Evolutionary conservation across 2,329 filamentous ascomycete species (phyloP).

Genomic region (Fusarium robinianum): DNA sequence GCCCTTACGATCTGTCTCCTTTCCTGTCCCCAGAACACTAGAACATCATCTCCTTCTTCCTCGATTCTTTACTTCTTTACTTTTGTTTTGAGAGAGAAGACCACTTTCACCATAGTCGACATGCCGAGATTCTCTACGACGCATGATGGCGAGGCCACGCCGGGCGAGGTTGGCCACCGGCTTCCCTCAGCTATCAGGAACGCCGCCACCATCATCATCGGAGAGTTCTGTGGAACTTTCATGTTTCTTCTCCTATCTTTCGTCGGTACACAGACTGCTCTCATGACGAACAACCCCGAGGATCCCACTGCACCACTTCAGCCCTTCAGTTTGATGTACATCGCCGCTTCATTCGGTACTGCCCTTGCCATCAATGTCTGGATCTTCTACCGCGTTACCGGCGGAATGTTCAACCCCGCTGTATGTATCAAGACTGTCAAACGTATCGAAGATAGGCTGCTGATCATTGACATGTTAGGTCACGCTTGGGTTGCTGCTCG

Average conservation of each 20-base stretch:
- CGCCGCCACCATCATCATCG: slow-evolving; percentile 48
- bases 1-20: too few relatives aligned
- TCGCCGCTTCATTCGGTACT: slow-evolving; percentile 55
- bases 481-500: slow-evolving; percentile 64
- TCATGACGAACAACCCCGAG: slow-evolving; percentile 38
- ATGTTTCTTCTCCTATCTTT: slow-evolving; percentile 55
- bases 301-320: slow-evolving; percentile 37
- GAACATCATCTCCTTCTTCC: slow-evolving; percentile 2
- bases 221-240: slow-evolving; percentile 59
- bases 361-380: slow-evolving; percentile 59
- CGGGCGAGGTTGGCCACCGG: slow-evolving; percentile 6
- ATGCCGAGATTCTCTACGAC: slow-evolving; percentile 21
- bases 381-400: slow-evolving; percentile 60
- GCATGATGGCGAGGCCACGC: slow-evolving; percentile 9
- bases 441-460: slow-evolving; percentile 1
- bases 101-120: too few relatives aligned
- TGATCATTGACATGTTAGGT: slow-evolving; percentile 39
- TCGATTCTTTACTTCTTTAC: too few relatives aligned
- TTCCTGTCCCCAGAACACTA: too few relatives aligned
- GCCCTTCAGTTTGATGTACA: slow-evolving; percentile 50
- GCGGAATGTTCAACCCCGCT: slow-evolving; percentile 57
- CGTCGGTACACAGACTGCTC: slow-evolving; percentile 46
- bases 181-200: slow-evolving; percentile 35
- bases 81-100: too few relatives aligned
- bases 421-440: too few relatives aligned